These are phyloP conservation scores for Yamadazyma sp. DNA, from an alignment of 805 yeast genomes.

Conservation along the genomic window DNA sequence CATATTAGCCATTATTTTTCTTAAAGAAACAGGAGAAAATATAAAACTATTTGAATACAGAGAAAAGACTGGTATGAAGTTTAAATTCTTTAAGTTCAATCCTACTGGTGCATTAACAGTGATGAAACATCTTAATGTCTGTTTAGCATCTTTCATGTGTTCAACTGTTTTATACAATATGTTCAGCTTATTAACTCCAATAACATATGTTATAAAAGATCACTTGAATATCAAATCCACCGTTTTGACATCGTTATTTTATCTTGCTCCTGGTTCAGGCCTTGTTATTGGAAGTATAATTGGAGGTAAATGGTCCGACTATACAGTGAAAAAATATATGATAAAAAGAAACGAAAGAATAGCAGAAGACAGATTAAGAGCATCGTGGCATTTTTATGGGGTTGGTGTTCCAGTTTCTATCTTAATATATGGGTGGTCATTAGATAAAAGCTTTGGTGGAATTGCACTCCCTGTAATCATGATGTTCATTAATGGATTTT, in stretches of 20 bases:
- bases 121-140: constrained; percentile 37
- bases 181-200: constrained; percentile 51
- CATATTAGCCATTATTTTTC: constrained; percentile 29
- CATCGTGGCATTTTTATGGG: constrained; percentile 28
- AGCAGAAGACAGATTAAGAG: constrained; percentile 47
- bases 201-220: constrained; percentile 52
- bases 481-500: constrained; percentile 46
- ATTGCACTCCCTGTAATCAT: constrained; percentile 51
- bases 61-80: constrained; percentile 12
- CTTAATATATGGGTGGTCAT: constrained; percentile 51
- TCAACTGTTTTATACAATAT: constrained; percentile 42
- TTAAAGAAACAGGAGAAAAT: constrained; percentile 42
- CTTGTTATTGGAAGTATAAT: constrained; percentile 45
- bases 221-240: constrained; percentile 47
- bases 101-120: constrained; percentile 42
- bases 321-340: constrained; percentile 41
- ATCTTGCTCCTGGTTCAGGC: constrained; percentile 53
- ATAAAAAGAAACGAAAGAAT: constrained; percentile 32
- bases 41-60: constrained; percentile 15
- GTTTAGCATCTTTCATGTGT: constrained; percentile 38
- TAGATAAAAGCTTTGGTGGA: constrained; percentile 50
- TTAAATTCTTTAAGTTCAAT: constrained; percentile 36
- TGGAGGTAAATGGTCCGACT: constrained; percentile 52
- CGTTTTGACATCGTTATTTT: constrained; percentile 47
- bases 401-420: constrained; percentile 40